Conservation (phyloP, 768 basidiomycete genomes). For the Leucocoprinus sp. region DNA sequence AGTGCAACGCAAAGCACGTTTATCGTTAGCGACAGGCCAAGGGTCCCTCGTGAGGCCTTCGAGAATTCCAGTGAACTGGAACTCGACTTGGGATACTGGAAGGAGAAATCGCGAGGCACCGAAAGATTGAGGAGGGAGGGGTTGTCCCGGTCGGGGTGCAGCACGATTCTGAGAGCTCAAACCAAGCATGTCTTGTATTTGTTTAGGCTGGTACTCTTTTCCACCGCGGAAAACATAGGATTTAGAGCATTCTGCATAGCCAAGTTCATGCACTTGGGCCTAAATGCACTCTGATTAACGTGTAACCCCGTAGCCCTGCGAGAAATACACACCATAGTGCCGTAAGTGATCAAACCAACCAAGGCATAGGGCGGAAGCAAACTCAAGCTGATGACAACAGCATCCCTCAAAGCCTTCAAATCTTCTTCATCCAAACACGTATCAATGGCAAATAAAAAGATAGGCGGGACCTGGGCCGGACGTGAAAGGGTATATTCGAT, state of each 20-base stretch:
- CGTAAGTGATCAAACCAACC: conserved; percentile 92
- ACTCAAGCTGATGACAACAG: conserved; percentile 89
- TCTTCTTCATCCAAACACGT: conserved; percentile 96
- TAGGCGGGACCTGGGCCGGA: conserved; percentile 85
- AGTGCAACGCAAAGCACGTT: conserved; percentile 87
- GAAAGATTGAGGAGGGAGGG: conserved; percentile 69
- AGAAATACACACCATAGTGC: conserved; percentile 75
- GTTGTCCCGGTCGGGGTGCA: conserved; percentile 80
- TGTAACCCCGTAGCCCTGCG: neutral
- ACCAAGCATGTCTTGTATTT: conserved; percentile 97
- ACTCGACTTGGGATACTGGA: conserved; percentile 89
- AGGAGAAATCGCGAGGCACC: conserved; percentile 89
- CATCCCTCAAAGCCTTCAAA: conserved; percentile 89
- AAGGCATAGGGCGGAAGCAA: conserved; percentile 90
- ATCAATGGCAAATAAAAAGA: conserved; percentile 96
- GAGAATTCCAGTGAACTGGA: conserved; percentile 89
- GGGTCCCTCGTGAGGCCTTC: conserved; percentile 85
- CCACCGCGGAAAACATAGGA: conserved; percentile 98
- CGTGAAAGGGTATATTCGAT: conserved; percentile 98
- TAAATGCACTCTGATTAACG: conserved; percentile 22
- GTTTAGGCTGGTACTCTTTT: conserved; percentile 93
- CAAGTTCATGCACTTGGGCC: conserved; percentile 98
- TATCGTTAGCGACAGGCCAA: conserved; percentile 96
- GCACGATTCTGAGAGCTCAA: conserved; percentile 73
- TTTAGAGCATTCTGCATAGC: conserved; percentile 92